Base-by-base conservation (phyloP, 352 stramenopile species). In the Phytophthora parvispora region DNA sequence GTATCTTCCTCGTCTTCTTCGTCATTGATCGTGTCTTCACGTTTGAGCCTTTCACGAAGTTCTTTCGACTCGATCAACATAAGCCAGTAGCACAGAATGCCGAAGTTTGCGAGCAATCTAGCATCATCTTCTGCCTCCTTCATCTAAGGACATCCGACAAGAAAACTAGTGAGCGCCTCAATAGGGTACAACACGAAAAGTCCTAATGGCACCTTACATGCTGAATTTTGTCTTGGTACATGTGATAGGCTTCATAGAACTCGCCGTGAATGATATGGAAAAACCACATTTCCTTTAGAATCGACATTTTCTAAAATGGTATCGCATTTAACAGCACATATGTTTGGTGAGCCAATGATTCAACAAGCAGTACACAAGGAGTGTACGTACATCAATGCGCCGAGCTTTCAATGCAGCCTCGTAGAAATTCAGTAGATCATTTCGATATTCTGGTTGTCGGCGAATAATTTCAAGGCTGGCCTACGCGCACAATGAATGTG, bases 51-150 rank as follows among this genome's bases (percentile, higher is more conserved):
- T 16, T 83, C 68, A 24, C 88, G 86, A 1, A 96, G 56, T 43
- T 92, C 81, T 55, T 75, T 73, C 15, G 86, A 93, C 60, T 96
- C 89, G 47, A 93, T 81, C 52, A 96, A 83, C 25, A 96, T 70
- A 29, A 96, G 72, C 89, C 89, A 96, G 55, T 94, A 96, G 67
- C 89, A 94, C 32, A 96, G 53, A 47, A 93, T 84, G 1, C 89
- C 89, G 64, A 94, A 94, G 48, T 81, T 89, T 24, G 78, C 82
- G 22, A 93, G 67, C 57, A 96, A 50, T 12, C 85, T 78, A 4
- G 77, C 67, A 38, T 96, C 87, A 43, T 89, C 63, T 20, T 90
- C 73, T 22, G 87, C 45, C 43, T 87, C 80, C 4, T 86, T 57
- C 24, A 68, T 74, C 72, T 69, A 48, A 20, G 56, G 10, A 29